Conservation (phyloP, 2,329 filamentous ascomycete genomes). For the Hyphodiscus sp. region DNA sequence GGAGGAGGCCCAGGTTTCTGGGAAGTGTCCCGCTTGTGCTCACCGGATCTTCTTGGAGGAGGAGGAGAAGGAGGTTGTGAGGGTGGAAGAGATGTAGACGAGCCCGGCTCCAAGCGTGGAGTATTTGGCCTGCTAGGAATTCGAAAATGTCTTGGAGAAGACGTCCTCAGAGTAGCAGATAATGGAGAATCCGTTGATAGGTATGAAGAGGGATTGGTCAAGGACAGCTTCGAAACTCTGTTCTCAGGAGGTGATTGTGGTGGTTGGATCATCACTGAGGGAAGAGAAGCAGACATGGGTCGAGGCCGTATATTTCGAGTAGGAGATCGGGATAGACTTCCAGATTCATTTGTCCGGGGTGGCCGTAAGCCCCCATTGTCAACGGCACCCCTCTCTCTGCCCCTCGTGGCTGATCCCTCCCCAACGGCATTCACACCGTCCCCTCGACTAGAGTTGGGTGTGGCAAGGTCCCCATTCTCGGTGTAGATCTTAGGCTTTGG, state of each 20-base stretch:
- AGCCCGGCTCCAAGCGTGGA: constrained; percentile 41
- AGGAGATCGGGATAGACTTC: constrained; percentile 24
- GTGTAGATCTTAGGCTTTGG: constrained; percentile 22
- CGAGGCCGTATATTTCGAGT: constrained; percentile 16
- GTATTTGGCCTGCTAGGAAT: constrained; percentile 51
- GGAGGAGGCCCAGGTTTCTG: constrained; percentile 54
- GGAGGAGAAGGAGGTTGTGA: constrained; percentile 56
- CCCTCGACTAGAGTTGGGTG: constrained; percentile 9
- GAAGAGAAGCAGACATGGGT: constrained; percentile 29
- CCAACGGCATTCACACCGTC: constrained; percentile 14
- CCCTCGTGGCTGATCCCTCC: constrained; percentile 17
- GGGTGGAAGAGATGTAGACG: constrained; percentile 41
- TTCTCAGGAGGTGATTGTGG: constrained; percentile 61
- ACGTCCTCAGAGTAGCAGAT: constrained; percentile 34
- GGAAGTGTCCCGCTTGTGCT: constrained; percentile 42
- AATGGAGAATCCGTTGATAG: constrained; percentile 21
- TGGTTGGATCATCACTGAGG: constrained; percentile 62
- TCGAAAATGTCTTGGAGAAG: constrained; percentile 40
- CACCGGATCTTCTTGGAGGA: constrained; percentile 55
- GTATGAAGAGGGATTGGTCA: constrained; percentile 21
- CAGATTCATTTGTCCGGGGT: constrained; percentile 17
- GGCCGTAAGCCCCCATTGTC: constrained; percentile 19
- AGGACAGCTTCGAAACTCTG: constrained; percentile 16
- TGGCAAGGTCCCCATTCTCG: constrained; percentile 14
- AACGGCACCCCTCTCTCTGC: constrained; percentile 19